Base-by-base conservation (phyloP, 495 filamentous ascomycete genomes). In the Annulohypoxylon maeteangense region DNA sequence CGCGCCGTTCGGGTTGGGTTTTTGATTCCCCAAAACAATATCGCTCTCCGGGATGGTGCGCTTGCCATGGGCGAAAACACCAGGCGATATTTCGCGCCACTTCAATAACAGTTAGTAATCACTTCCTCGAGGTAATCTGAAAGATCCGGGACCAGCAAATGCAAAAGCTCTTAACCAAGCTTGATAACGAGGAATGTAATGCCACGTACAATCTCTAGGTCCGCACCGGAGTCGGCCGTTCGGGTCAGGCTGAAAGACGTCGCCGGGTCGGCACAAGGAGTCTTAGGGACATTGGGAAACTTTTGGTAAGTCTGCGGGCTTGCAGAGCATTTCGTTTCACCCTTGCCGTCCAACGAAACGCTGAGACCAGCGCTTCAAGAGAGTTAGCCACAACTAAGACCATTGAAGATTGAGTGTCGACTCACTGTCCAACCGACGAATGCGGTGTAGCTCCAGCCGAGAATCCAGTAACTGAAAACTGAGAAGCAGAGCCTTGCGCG, bases 401-500 rank as follows among this genome's bases (percentile, higher is more conserved):
- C 14, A 23, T 55, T 10, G 16, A 69, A 27, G 32, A 5, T 31
- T 7, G 23, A 23, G 42, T 2, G 16, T 25, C 25, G 14, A 70
- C 71, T 70, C 18, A 74, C 71, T 62, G 54, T 59, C 71, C 71
- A 20, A 62, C 5, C 25, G 51, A 53, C 1, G 71, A 74, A 27
- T 74, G 71, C 29, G 71, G 71, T 47, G 62, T 74, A 11, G 61
- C 71, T 23, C 71, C 62, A 14, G 71, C 71, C 12, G 56, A 53
- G 51, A 74, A 67, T 25, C 53, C 62, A 22, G 62, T 23, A 22
- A 74, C 58, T 2, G 56, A 44, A 34, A 74, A 74, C 16, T 58
- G 44, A 14, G 47, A 16, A 31, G 61, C 22, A 32, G 25, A 14
- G 14, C 36, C 61, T 16, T 57, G 62, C 16, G 57, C 68, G 18